phyloP scores from a whole-genome alignment of 2,329 filamentous ascomycete genomes.

The Diaporthe aspalathi region DNA sequence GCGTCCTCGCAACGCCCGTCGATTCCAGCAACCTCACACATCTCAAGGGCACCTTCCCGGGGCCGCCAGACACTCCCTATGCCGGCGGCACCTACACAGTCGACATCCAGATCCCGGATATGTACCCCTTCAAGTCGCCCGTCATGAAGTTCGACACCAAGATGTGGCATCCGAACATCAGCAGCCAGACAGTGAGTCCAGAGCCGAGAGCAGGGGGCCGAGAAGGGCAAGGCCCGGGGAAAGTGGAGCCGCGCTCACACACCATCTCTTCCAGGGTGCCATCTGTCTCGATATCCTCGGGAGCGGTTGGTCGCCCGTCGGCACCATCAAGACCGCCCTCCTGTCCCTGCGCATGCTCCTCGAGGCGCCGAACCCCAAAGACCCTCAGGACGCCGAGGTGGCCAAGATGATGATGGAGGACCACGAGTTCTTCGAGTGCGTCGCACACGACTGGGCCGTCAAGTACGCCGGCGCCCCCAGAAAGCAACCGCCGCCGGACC shows the following conservation, averaged over 20 bases:
- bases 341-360: conserved; percentile 94
- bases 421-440: conserved; percentile 81
- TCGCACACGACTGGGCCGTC: conserved; percentile 92
- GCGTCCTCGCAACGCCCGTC: conserved; percentile 76
- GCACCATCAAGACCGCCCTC: conserved; percentile 95
- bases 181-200: conserved; percentile 83
- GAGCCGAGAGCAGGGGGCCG: background rate
- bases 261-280: conserved; percentile 72
- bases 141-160: conserved; percentile 91
- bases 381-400: conserved; percentile 96
- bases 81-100: conserved; percentile 85
- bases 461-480: conserved; percentile 81
- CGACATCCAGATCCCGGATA: conserved; percentile 86
- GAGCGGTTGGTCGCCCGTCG: conserved; percentile 91
- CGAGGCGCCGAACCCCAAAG: conserved; percentile 92
- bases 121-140: conserved; percentile 94
- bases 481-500: conserved; percentile 49
- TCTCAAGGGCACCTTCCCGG: conserved; percentile 84
- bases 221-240: background rate
- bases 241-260: background rate
- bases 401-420: conserved; percentile 87
- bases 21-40: conserved; percentile 80
- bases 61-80: conserved; percentile 93
- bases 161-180: conserved; percentile 98
- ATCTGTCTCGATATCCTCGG: conserved; percentile 96